Base-by-base conservation (phyloP, 257 asterid genomes). In the Leonotis leonurus region DNA sequence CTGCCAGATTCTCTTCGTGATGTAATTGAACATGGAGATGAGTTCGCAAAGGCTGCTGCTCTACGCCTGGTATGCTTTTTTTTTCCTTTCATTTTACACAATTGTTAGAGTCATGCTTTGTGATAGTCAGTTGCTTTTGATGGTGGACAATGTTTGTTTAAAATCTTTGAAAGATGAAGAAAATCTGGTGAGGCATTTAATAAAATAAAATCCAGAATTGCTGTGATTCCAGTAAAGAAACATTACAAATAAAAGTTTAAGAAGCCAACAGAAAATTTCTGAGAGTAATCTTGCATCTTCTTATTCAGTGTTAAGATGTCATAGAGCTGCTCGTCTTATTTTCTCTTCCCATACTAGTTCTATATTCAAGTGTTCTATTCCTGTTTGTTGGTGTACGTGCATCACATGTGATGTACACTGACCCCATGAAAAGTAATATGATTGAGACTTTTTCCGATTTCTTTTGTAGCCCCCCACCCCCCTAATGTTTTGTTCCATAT, bases 1-100 rank as follows among this genome's bases (percentile, higher is more conserved):
- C 96, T 93, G 69, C 96, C 97, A 17, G 89, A 83, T 75, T 77
- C 97, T 53, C 96, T 93, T 64, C 99, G 90, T 49, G 85, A 87
- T 74, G 92, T 87, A 45, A 79, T 83, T 72, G 82, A 73, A 72
- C 81, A 73, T 65, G 96, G 94, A 62, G 93, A 89, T 64, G 97
- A 81, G 37, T 62, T 48, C 39, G 97, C 80, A 36, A 87, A 69
- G 74, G 87, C 73, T 48, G 83, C 97, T 68, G 97, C 95, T 66
- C 33, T 85, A 22, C 84, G 99, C 65, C 73, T 93, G 95, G 99
- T 93, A 85, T 25, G 69, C 60, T n/a, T 29, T 62, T 22, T 69
- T 57, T 50, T 29, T 18, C 45, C 49, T 45, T 50, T 44, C 52
- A 40, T 56, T 64, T n/a, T n/a, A n/a, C n/a, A n/a, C n/a, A n/a